Evolutionary conservation across 2,329 filamentous ascomycete genomes (phyloP), one percentile per base, ranked within the genome.

Genomic region (Arthrobotrys musiformis): DNA sequence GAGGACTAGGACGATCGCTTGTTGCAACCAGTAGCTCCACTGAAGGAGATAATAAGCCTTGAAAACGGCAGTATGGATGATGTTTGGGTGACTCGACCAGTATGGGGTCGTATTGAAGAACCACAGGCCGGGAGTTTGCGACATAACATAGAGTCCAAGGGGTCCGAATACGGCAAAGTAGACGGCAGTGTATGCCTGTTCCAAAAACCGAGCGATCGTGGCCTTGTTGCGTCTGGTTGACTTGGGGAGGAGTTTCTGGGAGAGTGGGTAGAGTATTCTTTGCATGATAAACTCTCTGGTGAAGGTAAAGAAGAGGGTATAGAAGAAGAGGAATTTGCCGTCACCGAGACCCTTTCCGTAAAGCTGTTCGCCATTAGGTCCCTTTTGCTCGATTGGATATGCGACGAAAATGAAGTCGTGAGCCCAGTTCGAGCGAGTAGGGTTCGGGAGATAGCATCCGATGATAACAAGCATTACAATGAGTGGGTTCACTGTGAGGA

Each of bases 201-300:
- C 94, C 92, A 97, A 95, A 87, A 97, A 97, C 35, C 94, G 91
- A 15, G 90, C 88, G 82, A 95, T 93, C 85, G 97, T 97, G 79
- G 87, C 89, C 70, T 90, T 88, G 79, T 88, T 89, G 77, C 85
- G 82, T 63, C 66, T 60, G 35, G 68, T 72, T 15, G 68, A 30
- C 52, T 76, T 76, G 17, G 73, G 73, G 4, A 78, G 67, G 22
- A 72, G 4, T 86, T 87, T 48, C 89, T 76, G 86, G 4, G 93
- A 93, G 78, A 94, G 86, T 0, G 93, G 94, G 11, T 90, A 89
- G 73, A 97, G 89, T 61, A 97, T 81, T 81, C 93, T 90, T 85
- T 97, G 94, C 94, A 97, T 97, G 85, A 97, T 88, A 84, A 97
- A 97, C 84, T 98, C 94, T 82, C 94, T 92, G 9, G 93, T 97